Base-by-base conservation (phyloP, 148 eudicot genomes). In the Spergularia marina region DNA sequence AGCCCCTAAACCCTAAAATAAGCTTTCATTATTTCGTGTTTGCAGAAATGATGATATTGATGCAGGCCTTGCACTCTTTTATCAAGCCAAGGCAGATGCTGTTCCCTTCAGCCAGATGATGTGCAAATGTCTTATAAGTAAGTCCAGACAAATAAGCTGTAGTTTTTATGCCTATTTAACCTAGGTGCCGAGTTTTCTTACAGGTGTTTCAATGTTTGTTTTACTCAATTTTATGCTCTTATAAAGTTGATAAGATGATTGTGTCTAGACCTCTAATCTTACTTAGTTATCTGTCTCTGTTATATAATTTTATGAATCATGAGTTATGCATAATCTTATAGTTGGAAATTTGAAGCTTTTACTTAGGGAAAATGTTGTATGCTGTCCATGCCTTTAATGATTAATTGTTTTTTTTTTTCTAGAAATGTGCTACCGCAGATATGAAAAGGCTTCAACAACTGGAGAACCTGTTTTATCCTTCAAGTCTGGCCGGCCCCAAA, bases 391-490 rank as follows among this genome's bases (percentile, higher is more conserved):
- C 17, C 41, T 7, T 68, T 52, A 41, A 51, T 51, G 47, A 17
- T 21, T 67, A 60, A 47, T 36, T 68, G 16, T 74, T 62, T 53
- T 65, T 15, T 77, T 53, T 53, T 65, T 82, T 82, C 74, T 76
- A 95, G 98, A 88, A 79, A 84, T 95, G 97, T 92, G 96, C 87
- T 85, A 76, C 66, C 83, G 96, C 61, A 90, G 92, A 82, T 90
- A 80, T 85, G 89, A 87, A 82, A 85, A 81, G 80, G 91, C 96
- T 72, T 78, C 87, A 74, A 68, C 78, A 68, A 79, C 81, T 79
- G 97, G 97, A 54, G 96, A 95, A 78, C 88, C 86, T 75, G 80
- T 85, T 55, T 74, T 89, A 67, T 88, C 97, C 76, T 83, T 90
- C 70, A 81, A 79, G 58, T 86, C 88, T 56, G 91, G 96, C 72